Conservation (phyloP, 352 stramenopile species). For the Globisporangium abappressorium region DNA sequence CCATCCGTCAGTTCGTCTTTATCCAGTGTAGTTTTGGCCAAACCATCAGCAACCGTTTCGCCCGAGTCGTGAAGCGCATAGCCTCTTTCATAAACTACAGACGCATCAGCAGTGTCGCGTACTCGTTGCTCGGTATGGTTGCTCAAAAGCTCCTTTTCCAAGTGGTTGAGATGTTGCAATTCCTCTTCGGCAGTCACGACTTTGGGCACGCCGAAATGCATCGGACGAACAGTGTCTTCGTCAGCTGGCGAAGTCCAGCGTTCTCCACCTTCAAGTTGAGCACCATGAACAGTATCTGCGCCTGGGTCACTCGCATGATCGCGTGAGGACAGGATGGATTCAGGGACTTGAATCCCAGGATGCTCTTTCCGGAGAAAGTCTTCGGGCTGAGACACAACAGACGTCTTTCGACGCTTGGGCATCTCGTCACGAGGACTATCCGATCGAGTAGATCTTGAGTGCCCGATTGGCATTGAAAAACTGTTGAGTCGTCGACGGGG, state of each 20-base stretch:
- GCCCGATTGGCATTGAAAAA: neutral
- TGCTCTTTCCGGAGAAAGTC: neutral
- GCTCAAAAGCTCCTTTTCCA: no score
- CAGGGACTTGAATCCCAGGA: conserved; percentile 19
- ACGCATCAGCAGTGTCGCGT: neutral
- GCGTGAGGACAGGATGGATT: neutral
- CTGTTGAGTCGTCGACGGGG: conserved; percentile 1
- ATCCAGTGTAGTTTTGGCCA: neutral
- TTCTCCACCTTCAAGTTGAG: neutral
- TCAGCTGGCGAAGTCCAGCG: neutral
- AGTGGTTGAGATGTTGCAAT: neutral
- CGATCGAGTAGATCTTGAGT: neutral
- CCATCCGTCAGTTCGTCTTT: neutral
- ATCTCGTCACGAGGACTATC: neutral
- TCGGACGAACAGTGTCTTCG: neutral
- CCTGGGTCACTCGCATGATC: neutral
- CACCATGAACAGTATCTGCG: neutral
- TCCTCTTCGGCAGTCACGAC: neutral
- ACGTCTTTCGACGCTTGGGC: conserved; percentile 15
- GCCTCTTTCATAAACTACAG: neutral
- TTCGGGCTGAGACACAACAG: conserved; percentile 5
- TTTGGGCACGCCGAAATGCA: neutral
- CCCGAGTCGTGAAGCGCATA: neutral
- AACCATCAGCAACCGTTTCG: neutral
- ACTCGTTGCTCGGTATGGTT: neutral